A percentile compares a stretch with the other conserved stretches of the same genome.
phyloP scores from a whole-genome alignment of 2,329 filamentous ascomycete species.

The Teratosphaeria pseudoeucalypti region DNA sequence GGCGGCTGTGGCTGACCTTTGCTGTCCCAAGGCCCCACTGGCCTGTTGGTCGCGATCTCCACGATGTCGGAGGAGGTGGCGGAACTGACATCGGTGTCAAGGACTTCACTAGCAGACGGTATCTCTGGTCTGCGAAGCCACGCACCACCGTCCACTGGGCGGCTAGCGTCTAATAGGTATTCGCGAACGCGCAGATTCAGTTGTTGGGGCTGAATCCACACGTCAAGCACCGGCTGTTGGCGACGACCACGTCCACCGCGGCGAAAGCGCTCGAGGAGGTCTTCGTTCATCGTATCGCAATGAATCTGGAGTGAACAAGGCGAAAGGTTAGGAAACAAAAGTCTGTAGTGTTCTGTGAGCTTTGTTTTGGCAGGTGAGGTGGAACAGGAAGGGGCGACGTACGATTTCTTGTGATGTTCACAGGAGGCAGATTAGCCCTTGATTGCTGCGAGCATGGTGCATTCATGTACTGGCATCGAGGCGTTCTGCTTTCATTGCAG shows the following conservation, averaged over 20 bases:
- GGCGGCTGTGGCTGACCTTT: slow-evolving; percentile 26
- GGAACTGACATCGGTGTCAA: slow-evolving; percentile 16
- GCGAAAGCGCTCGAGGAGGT: slow-evolving; percentile 19
- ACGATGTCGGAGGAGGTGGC: slow-evolving; percentile 9
- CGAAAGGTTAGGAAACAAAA: background rate
- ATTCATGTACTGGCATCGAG: background rate
- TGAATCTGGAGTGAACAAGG: background rate
- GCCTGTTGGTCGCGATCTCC: slow-evolving; percentile 36
- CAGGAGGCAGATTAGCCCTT: background rate
- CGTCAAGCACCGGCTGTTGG: background rate
- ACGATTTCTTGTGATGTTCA: background rate
- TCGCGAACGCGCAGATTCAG: slow-evolving; percentile 18
- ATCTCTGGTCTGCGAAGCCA: slow-evolving; percentile 40
- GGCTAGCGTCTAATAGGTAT: slow-evolving; percentile 15
- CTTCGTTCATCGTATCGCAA: slow-evolving; percentile 17
- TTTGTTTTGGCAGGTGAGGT: background rate
- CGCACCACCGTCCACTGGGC: slow-evolving; percentile 9
- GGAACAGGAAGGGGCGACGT: background rate
- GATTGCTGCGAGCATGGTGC: too few species aligned
- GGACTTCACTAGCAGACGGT: slow-evolving; percentile 45
- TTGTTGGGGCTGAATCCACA: slow-evolving; percentile 14
- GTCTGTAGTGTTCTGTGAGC: background rate
- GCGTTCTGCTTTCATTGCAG: background rate
- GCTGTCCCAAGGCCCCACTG: slow-evolving; percentile 47
- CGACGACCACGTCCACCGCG: background rate